Conservation (phyloP, 176 grass and related monocot genomes). For the Eragrostis nindensis region DNA sequence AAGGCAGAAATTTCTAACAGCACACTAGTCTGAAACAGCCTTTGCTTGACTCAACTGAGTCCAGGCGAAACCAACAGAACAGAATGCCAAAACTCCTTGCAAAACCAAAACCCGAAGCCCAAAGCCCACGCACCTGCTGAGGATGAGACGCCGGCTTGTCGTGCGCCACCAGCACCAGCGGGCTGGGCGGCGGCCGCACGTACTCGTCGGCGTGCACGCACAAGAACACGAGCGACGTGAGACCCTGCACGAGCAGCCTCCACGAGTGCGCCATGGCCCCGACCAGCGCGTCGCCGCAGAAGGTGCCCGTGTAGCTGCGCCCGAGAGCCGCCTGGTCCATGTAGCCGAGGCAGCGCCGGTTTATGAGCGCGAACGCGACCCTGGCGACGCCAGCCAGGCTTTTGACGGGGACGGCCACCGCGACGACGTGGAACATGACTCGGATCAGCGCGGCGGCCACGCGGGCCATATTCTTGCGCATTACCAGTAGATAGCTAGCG, state of each 20-base stretch:
- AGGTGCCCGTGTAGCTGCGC: slow-evolving; percentile 19
- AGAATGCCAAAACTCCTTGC: not conserved
- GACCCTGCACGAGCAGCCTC: slow-evolving; percentile 54
- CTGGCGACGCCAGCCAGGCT: slow-evolving; percentile 25
- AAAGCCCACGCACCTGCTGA: slow-evolving; percentile 53
- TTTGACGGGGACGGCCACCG: slow-evolving; percentile 2
- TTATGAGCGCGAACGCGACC: slow-evolving; percentile 16
- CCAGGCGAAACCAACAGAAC: not conserved
- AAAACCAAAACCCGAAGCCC: not conserved
- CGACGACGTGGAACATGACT: not conserved
- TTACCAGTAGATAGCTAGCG: slow-evolving; percentile 19
- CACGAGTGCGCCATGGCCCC: slow-evolving; percentile 54
- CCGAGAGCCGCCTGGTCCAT: slow-evolving; percentile 32
- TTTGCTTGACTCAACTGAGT: not conserved
- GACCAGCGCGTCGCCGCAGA: slow-evolving; percentile 21
- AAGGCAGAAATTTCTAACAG: too few species aligned
- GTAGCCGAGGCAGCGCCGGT: slow-evolving; percentile 22
- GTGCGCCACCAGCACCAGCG: slow-evolving; percentile 34
- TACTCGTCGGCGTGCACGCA: slow-evolving; percentile 42
- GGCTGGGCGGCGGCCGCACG: slow-evolving; percentile 56
- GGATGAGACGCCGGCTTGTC: slow-evolving; percentile 53
- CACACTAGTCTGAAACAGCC: too few species aligned
- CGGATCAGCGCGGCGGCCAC: slow-evolving; percentile 10
- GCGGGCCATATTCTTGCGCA: slow-evolving; percentile 19
- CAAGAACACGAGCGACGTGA: slow-evolving; percentile 47